Evolutionary conservation across 495 filamentous ascomycete genomes (phyloP), one percentile per base, ranked within the genome.

Genomic region (Annulohypoxylon nitens): DNA sequence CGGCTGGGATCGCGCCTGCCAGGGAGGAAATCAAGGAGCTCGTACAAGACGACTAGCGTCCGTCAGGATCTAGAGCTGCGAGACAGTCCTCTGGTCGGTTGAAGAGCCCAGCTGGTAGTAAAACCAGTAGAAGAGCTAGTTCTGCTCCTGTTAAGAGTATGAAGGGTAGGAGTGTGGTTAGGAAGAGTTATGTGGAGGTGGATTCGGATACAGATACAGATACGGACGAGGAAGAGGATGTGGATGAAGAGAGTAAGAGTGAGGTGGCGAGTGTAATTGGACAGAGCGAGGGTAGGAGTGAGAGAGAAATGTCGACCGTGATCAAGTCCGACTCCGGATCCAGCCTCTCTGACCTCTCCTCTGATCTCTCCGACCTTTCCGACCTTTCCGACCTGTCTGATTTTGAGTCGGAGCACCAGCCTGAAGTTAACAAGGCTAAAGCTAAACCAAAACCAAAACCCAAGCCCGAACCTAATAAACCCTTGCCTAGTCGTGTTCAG

Each of bases 21-120:
- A 78, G 83, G 30, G 83, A 85, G 65, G 88, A 88, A 74, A 89
- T 90, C 60, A 90, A 88, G 75, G 88, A 90, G 81, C 81, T 90
- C 74, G 87, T 90, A 11, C 87, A 90, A 77, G 88, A 90, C 73
- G 88, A 90, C 77, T 89, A 82, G 71, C 77, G 30, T 58, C 33
- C 53, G 69, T 55, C 30, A 33, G 37, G 36, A 34, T 33, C 12
- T n/a, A 23, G 18, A n/a, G n/a, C 30, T 10, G 2, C 36, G 9
- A 39, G 26, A 43, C 1, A 11, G 14, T 43, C 9, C 11, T 12
- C 50, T 26, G 10, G 11, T 10, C 0, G 50, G 43, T 0, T 4
- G 1, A 6, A 4, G n/a, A 47, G 5, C 20, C 20, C 20, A 1
- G 20, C 20, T 23, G 0, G 20, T 23, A 23, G 20, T 23, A 30